Conservation (phyloP, 352 stramenopile species). For the Phytophthora meadii region DNA sequence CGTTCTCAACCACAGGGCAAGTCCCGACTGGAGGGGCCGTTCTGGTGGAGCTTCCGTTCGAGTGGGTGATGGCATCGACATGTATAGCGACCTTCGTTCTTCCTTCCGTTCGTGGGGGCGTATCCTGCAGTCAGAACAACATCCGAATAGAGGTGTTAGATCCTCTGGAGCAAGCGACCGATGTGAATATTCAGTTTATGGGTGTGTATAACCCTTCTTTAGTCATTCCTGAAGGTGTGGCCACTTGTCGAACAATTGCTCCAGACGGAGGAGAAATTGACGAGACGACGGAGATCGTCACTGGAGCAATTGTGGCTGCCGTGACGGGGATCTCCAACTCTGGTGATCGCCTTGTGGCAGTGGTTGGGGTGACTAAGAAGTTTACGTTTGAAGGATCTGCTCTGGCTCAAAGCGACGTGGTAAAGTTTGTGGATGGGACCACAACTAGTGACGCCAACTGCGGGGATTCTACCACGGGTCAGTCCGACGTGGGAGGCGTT, state of each 20-base stretch:
- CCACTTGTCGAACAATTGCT: slow-evolving; percentile 35
- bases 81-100: slow-evolving; percentile 46
- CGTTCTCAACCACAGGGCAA: slow-evolving; percentile 48
- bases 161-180: slow-evolving; percentile 41
- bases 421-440: slow-evolving; percentile 73
- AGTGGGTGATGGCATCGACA: slow-evolving; percentile 47
- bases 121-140: slow-evolving; percentile 41
- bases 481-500: slow-evolving; percentile 63
- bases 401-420: slow-evolving; percentile 44
- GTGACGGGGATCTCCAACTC: slow-evolving; percentile 48
- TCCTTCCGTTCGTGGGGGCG: slow-evolving; percentile 36
- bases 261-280: slow-evolving; percentile 60
- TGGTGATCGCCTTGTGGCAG: slow-evolving; percentile 55
- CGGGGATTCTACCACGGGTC: slow-evolving; percentile 36
- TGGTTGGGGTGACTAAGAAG: slow-evolving; percentile 53
- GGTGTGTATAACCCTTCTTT: slow-evolving; percentile 54
- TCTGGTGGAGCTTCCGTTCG: slow-evolving; percentile 44
- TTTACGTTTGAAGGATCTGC: slow-evolving; percentile 59
- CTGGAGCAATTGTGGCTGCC: slow-evolving; percentile 41
- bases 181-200: slow-evolving; percentile 46
- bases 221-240: slow-evolving; percentile 38
- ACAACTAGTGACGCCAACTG: slow-evolving; percentile 68
- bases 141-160: slow-evolving; percentile 49
- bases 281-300: slow-evolving; percentile 39
- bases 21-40: slow-evolving; percentile 47